Conservation (phyloP, 2,329 filamentous ascomycete genomes). For the Trichoderma hamatum region DNA sequence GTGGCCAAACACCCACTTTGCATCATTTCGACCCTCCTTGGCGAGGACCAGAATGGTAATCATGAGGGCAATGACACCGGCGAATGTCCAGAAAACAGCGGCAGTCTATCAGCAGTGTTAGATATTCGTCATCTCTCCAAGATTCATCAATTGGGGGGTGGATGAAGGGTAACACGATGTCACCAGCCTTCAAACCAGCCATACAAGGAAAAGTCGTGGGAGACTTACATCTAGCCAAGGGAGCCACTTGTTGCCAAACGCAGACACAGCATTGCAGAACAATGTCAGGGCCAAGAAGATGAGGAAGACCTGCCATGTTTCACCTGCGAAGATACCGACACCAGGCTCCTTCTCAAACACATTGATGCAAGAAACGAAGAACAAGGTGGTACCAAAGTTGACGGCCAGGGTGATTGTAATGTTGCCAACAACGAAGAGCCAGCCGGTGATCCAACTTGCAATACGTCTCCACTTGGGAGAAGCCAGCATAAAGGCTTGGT, state of each 20-base stretch:
- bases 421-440: slow-evolving; percentile 78
- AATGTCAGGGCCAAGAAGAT: slow-evolving; percentile 72
- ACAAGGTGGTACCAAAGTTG: slow-evolving; percentile 76
- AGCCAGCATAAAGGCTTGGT: slow-evolving; percentile 76
- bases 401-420: slow-evolving; percentile 83
- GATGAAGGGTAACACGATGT: slow-evolving; percentile 20
- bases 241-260: slow-evolving; percentile 68
- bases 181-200: not conserved
- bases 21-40: slow-evolving; percentile 66
- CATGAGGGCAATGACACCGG: slow-evolving; percentile 67
- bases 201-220: too few species aligned
- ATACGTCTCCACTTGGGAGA: slow-evolving; percentile 62
- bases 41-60: slow-evolving; percentile 66
- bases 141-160: not conserved
- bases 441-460: slow-evolving; percentile 72
- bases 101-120: slow-evolving; percentile 55
- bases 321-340: slow-evolving; percentile 49
- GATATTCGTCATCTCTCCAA: not conserved
- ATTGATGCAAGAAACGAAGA: slow-evolving; percentile 59
- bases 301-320: slow-evolving; percentile 68
- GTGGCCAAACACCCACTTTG: slow-evolving; percentile 66
- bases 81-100: slow-evolving; percentile 76
- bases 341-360: slow-evolving; percentile 54
- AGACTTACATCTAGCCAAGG: slow-evolving; percentile 69
- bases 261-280: slow-evolving; percentile 65